Base-by-base conservation (phyloP, 2,329 filamentous ascomycete species). In the Venturia aucupariae region DNA sequence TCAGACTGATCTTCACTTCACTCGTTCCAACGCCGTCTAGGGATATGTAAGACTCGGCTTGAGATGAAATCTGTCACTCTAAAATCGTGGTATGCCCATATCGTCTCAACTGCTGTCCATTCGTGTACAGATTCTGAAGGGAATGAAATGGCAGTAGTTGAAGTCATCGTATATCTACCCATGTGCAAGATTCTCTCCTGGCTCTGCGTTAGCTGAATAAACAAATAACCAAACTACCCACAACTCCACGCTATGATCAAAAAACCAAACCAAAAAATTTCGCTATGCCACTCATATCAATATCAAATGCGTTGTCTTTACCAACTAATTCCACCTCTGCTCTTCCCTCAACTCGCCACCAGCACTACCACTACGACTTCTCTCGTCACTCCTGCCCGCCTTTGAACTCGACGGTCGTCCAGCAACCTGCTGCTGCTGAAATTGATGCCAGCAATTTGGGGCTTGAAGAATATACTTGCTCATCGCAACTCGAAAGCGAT, bases 401-500 rank as follows among this genome's bases (percentile, higher is more conserved):
- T n/a, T 57, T 10, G 51, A 57, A 22, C 27, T 19, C 5, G 15
- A 19, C 4, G 51, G 30, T 35, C 51, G 27, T 60, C 59, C 59
- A 24, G 35, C 38, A 44, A 60, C 27, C 35, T 63, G 62, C 60
- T 62, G 57, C 38, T 42, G 59, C 24, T 76, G 72, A 74, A 90
- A 90, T 67, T 88, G 82, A 72, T 90, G 87, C 88, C 88, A 91
- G 73, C 86, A 89, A 70, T 89, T 89, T 5, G 88, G 88, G 13
- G 87, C 85, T 73, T 90, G 86, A 32, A 91, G 77, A 64, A 90
- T 90, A 70, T 90, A 90, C 83, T 92, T 86, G 70, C 92, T 90
- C 94, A 99, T 99, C 15, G 92, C 92, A 77, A 97, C 93, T 68
- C 94, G 81, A 79, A 99, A 99, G 6, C 94, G 86, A 69, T 90